Conservation (phyloP, 2,329 filamentous ascomycete genomes). For the Ceratocystis papillata region DNA sequence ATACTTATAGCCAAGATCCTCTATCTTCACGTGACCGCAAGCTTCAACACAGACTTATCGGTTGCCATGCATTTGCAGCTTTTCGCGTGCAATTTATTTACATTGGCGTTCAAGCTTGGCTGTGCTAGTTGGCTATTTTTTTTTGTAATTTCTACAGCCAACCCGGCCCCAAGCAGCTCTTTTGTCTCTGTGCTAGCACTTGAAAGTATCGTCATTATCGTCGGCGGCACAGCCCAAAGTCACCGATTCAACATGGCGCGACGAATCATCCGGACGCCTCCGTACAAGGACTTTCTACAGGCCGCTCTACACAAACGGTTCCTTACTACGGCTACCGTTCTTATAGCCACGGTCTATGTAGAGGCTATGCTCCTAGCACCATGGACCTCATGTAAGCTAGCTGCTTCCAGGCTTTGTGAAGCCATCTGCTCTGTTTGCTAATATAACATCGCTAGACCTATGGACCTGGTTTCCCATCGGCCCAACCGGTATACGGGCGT, state of each 20-base stretch:
- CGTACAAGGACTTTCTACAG: conserved; percentile 83
- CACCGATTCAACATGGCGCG: conserved; percentile 15
- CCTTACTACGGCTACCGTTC: conserved; percentile 59
- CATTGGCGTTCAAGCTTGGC: conserved; percentile 13
- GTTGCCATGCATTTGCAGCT: conserved; percentile 21
- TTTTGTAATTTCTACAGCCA: neutral
- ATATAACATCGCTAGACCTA: conserved; percentile 44
- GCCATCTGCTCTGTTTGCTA: conserved; percentile 6
- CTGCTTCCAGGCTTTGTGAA: neutral
- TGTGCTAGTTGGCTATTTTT: neutral
- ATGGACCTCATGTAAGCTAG: conserved; percentile 55
- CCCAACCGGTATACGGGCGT: conserved; percentile 59
- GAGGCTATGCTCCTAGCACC: conserved; percentile 59
- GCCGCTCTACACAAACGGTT: conserved; percentile 81
- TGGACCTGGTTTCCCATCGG: conserved; percentile 84
- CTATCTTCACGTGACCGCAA: conserved; percentile 21
- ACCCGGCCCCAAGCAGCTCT: neutral
- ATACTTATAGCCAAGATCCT: neutral
- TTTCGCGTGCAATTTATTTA: conserved; percentile 25
- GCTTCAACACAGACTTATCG: conserved; percentile 14
- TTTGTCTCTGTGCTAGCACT: neutral
- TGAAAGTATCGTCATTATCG: neutral
- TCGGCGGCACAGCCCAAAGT: neutral
- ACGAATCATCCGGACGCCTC: conserved; percentile 38
- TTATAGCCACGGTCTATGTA: conserved; percentile 61